phyloP scores from a whole-genome alignment of 2,329 filamentous ascomycete genomes.

The Calonectria pteridis region DNA sequence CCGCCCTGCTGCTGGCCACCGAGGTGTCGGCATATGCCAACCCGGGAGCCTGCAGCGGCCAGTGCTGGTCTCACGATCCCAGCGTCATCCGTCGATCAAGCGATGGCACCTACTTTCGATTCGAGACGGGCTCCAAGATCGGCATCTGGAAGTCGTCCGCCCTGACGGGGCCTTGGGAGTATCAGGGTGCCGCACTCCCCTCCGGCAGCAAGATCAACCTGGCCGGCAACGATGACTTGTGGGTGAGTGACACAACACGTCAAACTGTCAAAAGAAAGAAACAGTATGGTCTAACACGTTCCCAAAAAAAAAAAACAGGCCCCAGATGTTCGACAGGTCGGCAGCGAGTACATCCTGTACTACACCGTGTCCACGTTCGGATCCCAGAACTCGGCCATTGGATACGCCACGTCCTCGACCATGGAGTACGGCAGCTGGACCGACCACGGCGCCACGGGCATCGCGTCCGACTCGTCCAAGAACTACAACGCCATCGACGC shows the following conservation, averaged over 20 bases:
- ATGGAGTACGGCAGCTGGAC: conserved; percentile 70
- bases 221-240: conserved; percentile 56
- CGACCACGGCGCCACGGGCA: conserved; percentile 67
- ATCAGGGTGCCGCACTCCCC: conserved; percentile 55
- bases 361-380: conserved; percentile 74
- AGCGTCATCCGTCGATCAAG: conserved; percentile 51
- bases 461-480: conserved; percentile 57
- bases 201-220: conserved; percentile 54
- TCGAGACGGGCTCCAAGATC: conserved; percentile 56
- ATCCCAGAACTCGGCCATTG: conserved; percentile 71
- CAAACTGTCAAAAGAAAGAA: not conserved
- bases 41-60: conserved; percentile 53
- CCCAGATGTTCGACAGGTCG: conserved; percentile 56
- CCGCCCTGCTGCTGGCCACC: conserved; percentile 20
- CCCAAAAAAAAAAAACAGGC: conserved; percentile 8
- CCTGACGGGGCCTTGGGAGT: conserved; percentile 57
- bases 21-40: conserved; percentile 54
- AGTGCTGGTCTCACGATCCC: conserved; percentile 56
- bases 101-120: conserved; percentile 58
- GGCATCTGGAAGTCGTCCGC: conserved; percentile 53
- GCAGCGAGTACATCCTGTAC: conserved; percentile 72
- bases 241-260: conserved; percentile 49
- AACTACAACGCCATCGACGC: conserved; percentile 73
- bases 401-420: conserved; percentile 60
- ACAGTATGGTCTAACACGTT: not conserved